These are phyloP conservation scores for Botryosphaeria dothidea DNA, from an alignment of 2,329 filamentous ascomycete species.

Conservation along the genomic window DNA sequence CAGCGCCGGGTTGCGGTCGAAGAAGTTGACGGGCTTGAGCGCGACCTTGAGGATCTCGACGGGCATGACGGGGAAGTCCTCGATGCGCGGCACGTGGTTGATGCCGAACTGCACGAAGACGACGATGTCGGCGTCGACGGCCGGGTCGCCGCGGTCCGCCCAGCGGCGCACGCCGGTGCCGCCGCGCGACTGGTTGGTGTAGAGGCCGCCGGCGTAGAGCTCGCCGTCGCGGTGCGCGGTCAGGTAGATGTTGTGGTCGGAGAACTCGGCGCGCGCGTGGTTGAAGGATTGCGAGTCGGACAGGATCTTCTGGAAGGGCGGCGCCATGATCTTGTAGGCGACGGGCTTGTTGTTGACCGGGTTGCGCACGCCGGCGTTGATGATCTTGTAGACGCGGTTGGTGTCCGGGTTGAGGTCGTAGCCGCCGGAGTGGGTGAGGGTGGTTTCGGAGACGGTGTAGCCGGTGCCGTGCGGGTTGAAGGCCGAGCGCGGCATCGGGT, in stretches of 20 bases:
- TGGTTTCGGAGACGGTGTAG: constrained; percentile 49
- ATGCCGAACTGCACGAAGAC: constrained; percentile 60
- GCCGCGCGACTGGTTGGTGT: constrained; percentile 61
- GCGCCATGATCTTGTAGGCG: constrained; percentile 52
- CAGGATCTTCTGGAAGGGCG: constrained; percentile 53
- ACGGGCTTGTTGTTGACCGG: constrained; percentile 51
- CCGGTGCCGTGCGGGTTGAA: constrained; percentile 58
- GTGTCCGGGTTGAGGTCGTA: constrained; percentile 49
- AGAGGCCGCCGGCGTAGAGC: constrained; percentile 60
- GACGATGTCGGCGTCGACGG: constrained; percentile 59
- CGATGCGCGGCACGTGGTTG: constrained; percentile 57
- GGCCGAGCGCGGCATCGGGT: constrained; percentile 59
- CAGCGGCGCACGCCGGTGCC: constrained; percentile 50
- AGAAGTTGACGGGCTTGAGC: constrained; percentile 61
- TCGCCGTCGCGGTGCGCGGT: constrained; percentile 59
- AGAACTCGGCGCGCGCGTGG: constrained; percentile 60
- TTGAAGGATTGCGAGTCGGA: constrained; percentile 55
- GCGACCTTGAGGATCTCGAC: constrained; percentile 59
- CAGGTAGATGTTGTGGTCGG: constrained; percentile 60
- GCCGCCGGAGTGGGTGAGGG: constrained; percentile 50
- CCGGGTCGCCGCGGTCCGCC: constrained; percentile 54
- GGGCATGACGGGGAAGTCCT: constrained; percentile 63
- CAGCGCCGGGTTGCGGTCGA: constrained; percentile 58
- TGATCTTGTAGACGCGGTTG: constrained; percentile 53
- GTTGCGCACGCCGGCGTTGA: constrained; percentile 47